Base-by-base conservation (phyloP, 176 grass and related monocot genomes). In the Pontederia paniculata region DNA sequence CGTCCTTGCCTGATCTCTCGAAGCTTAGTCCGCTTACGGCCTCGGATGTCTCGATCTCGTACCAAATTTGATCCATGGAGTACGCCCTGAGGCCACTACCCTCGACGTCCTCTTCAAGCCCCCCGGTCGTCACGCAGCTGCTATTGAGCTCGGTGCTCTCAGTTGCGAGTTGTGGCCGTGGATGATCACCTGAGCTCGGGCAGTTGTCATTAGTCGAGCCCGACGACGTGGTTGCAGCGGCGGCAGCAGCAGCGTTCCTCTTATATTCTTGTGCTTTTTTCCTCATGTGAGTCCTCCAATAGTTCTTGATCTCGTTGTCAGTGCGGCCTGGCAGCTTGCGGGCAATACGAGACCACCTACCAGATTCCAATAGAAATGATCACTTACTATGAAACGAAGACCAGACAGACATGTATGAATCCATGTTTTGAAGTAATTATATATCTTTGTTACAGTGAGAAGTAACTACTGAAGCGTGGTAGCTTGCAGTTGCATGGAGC, bases 221-320 rank as follows among this genome's bases (percentile, higher is more conserved):
- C 13, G 69, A 72, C 48, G 62, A 50, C 4, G 74, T 68, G 9
- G 56, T 68, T 15, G 53, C 28, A 0, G 66, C 45, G 22, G 58
- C 57, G 37, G 78, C 46, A 45, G 78, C 48, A 1, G 62, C 31
- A 17, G 46, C 12, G 55, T 57, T 43, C 19, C 58, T 51, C 42
- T 72, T 87, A 20, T 74, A 53, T 44, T 81, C 63, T 57, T 66
- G 65, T 9, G 65, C 71, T 45, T 61, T 70, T 70, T 83, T 88
- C 41, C 78, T 73, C 46, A 63, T 72, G 54, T 82, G 71, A 5
- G 83, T 82, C 31, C 83, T 80, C 83, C 83, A 88, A 56, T 82
- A 88, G 60, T 88, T 88, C 78, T 88, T 88, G 67, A 88, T 88
- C 66, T 88, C 84, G 44, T 88, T 88, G 60, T 88, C 84, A 2